Evolutionary conservation across 1,284 basidiomycete genomes (phyloP), one percentile per base, ranked within the genome.

Genomic region (Trichosporon sp.): DNA sequence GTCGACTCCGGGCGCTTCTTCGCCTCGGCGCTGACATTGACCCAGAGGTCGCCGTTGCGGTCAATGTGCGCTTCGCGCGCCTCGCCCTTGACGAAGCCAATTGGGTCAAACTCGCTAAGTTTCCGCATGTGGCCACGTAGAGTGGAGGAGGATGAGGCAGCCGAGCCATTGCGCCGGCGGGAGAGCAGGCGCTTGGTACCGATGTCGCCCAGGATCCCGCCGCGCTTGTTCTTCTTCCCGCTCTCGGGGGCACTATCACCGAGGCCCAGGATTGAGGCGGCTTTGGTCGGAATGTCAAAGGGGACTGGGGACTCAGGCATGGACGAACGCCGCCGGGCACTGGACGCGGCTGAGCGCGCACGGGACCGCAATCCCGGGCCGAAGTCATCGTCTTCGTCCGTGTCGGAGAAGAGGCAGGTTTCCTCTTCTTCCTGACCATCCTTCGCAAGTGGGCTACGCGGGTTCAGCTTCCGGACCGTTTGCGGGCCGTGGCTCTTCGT

Each of bases 321-420:
- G 15, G 56, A 60, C 6, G 27, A 31, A 29, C 56, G 56, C 56
- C 56, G 29, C 29, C 27, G 6, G 15, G 56, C 56, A 18, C 11
- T 51, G 7, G 47, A 23, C 7, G 21, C 47, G 47, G 47, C 47
- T 8, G 47, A 51, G n/a, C 47, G 47, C 21, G 47, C n/a, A 25
- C 47, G 47, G 21, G 47, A 51, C n/a, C 47, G n/a, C 23, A 21
- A 9, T 13, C 47, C 47, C 47, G 56, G 56, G 8, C 29, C 18
- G 27, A 60, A 60, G 53, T 58, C 53, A 31, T 60, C 56, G 7
- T 60, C 56, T n/a, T 60, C 56, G 27, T 60, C 56, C 15, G 56
- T 31, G 23, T 60, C 56, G 23, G 56, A 60, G 27, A 60, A 60
- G 18, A 60, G 27, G 27, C 27, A 18, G 4, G 15, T n/a, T 29